Evolutionary conservation across 2,329 filamentous ascomycete genomes (phyloP).

Genomic region (Hymenoscyphus occultus): DNA sequence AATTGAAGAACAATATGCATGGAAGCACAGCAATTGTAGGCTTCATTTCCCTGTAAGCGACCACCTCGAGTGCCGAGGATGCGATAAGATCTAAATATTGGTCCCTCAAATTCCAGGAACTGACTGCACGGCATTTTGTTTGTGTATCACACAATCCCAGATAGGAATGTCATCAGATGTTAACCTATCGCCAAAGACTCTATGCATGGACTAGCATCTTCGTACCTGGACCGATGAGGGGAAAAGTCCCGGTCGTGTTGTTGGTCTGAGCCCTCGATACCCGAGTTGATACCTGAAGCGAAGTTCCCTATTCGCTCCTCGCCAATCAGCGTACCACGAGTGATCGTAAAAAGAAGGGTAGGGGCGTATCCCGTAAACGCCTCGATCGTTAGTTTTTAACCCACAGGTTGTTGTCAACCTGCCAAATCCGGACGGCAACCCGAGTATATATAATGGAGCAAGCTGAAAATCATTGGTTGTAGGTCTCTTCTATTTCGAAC

Average conservation of each 20-base stretch:
- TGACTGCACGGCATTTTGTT: constrained; percentile 17
- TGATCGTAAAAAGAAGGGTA: neutral
- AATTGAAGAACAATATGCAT: constrained; percentile 12
- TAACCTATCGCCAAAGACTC: neutral
- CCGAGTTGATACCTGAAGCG: neutral
- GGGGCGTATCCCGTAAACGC: neutral
- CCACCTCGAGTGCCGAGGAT: constrained; percentile 17
- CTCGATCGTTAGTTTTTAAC: neutral
- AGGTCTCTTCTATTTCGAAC: neutral
- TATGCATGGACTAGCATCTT: neutral
- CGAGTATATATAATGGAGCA: neutral
- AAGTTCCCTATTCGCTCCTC: neutral
- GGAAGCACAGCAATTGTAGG: constrained; percentile 5
- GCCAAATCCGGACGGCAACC: neutral
- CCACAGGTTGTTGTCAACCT: constrained; percentile 10
- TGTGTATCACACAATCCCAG: constrained; percentile 10
- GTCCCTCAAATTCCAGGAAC: constrained; percentile 13
- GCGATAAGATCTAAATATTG: constrained; percentile 8
- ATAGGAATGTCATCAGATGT: constrained; percentile 23
- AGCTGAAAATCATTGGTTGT: neutral
- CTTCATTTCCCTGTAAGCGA: constrained; percentile 15
- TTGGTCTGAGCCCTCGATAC: neutral
- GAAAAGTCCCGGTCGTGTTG: neutral
- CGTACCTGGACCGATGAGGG: constrained; percentile 2
- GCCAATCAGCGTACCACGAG: neutral